Evolutionary conservation across 2,329 filamentous ascomycete genomes (phyloP), one percentile per base, ranked within the genome.

Genomic region (Alternaria tenuissima): DNA sequence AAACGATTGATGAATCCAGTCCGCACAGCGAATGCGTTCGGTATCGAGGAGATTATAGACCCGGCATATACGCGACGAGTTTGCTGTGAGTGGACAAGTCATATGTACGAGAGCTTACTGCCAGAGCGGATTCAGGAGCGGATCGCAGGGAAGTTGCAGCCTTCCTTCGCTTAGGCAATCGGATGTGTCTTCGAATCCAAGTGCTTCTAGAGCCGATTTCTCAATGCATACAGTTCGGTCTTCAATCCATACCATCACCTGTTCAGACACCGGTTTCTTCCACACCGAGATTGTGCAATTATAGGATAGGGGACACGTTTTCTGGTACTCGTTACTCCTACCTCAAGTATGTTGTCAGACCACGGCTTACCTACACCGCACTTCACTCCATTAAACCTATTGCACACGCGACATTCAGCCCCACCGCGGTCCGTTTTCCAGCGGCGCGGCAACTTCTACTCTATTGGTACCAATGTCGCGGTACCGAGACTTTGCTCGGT

Each of bases 21-120:
- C 1, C 78, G 87, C 16, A 89, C 87, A 4, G 87, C 88, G 12
- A 88, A 89, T 76, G 82, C 83, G 11, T 89, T 89, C 74, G 85
- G 85, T 0, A 81, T 89, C 0, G 87, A 89, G 74, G 87, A 89
- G 72, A 89, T 89, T 46, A 85, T 89, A 41, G 87, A 89, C 75
- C 87, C 87, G 5, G 85, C 85, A 32, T 80, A 83, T 59, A 89
- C 87, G 3, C 80, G 87, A 52, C 72, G 74, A n/a, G 75, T 88
- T 8, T 83, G 84, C 38, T 84, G 81, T 61, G 80, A 83, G 36
- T 89, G 88, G 87, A 76, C 81, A 4, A 77, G 71, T 55, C 84
- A 88, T 74, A 80, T 87, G 26, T 89, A 87, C 72, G 81, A 83
- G 41, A 77, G 73, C n/a, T 75, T 87, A 57, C 74, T 87, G 73